Evolutionary conservation across 129 eudicot genomes (phyloP).

Genomic region (Helianthus tuberosus): DNA sequence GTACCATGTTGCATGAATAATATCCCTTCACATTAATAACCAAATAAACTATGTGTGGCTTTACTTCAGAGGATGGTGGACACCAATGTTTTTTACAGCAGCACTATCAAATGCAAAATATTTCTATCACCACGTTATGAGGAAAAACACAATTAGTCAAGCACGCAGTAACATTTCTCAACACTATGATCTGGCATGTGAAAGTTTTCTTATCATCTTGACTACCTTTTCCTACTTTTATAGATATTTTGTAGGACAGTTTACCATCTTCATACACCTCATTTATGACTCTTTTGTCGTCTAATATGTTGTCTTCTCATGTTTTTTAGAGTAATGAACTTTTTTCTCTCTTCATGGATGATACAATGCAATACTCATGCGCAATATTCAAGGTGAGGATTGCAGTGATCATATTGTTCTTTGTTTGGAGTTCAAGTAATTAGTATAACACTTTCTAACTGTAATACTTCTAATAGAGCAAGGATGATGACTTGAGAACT

Average conservation of each 20-base stretch:
- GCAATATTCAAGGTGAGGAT: constrained; percentile 67
- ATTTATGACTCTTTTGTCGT: background rate
- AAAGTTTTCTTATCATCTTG: background rate
- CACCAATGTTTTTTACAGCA: constrained; percentile 70
- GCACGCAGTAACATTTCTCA: constrained; percentile 88
- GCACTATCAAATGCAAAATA: constrained; percentile 52
- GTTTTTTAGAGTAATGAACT: constrained; percentile 62
- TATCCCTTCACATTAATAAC: background rate
- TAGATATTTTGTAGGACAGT: background rate
- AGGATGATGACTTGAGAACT: constrained; percentile 58
- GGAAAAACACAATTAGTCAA: constrained; percentile 76
- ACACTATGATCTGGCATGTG: constrained; percentile 76
- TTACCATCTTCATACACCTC: background rate
- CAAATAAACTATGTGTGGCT: background rate
- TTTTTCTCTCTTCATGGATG: constrained; percentile 78
- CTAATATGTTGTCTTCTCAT: background rate
- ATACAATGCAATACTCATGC: constrained; percentile 83
- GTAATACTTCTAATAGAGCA: constrained; percentile 30
- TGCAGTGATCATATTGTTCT: background rate
- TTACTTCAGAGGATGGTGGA: constrained; percentile 80
- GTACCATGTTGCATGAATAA: background rate
- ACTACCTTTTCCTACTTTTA: background rate
- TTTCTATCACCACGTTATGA: constrained; percentile 53
- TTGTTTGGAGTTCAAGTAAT: background rate
- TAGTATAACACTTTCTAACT: background rate